A percentile compares a stretch with the other conserved stretches of the same genome.
phyloP scores from a whole-genome alignment of 1,139 yeast species.

The Sugiyamaella sp. region DNA sequence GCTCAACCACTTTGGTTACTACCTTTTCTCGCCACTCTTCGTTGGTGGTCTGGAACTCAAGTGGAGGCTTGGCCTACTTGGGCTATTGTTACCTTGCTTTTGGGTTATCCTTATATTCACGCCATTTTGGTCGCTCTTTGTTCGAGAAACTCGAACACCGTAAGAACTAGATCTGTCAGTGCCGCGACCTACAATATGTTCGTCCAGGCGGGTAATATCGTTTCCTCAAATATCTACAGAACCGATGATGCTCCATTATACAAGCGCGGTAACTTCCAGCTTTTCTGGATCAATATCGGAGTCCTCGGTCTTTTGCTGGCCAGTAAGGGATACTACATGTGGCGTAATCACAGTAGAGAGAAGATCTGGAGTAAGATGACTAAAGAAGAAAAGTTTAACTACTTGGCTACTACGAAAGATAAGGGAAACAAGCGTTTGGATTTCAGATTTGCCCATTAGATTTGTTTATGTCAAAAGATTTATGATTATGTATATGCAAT shows the following conservation, averaged over 20 bases:
- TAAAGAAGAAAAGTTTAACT: conserved; percentile 51
- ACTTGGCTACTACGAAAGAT: conserved; percentile 50
- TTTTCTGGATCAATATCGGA: conserved; percentile 46
- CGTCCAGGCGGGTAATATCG: conserved; percentile 58
- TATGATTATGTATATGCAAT: neutral
- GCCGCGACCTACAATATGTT: conserved; percentile 66
- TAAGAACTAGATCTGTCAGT: conserved; percentile 60
- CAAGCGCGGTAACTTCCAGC: conserved; percentile 54
- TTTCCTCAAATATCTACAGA: conserved; percentile 57
- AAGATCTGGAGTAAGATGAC: conserved; percentile 53
- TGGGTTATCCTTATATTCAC: conserved; percentile 52
- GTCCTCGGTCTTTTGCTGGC: conserved; percentile 32
- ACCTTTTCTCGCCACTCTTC: conserved; percentile 48
- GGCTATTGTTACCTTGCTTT: conserved; percentile 48
- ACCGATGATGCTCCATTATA: conserved; percentile 61
- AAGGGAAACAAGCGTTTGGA: conserved; percentile 62
- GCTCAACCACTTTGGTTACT: conserved; percentile 46
- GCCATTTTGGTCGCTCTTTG: conserved; percentile 64
- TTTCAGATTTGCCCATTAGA: conserved; percentile 46
- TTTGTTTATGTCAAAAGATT: neutral
- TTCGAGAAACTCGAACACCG: conserved; percentile 62
- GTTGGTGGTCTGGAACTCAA: conserved; percentile 56
- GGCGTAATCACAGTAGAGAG: conserved; percentile 51
- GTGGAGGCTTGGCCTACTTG: conserved; percentile 46
- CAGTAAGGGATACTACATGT: conserved; percentile 47